Conservation (phyloP, 1,284 basidiomycete genomes). For the Phaffia rhodozyma region DNA sequence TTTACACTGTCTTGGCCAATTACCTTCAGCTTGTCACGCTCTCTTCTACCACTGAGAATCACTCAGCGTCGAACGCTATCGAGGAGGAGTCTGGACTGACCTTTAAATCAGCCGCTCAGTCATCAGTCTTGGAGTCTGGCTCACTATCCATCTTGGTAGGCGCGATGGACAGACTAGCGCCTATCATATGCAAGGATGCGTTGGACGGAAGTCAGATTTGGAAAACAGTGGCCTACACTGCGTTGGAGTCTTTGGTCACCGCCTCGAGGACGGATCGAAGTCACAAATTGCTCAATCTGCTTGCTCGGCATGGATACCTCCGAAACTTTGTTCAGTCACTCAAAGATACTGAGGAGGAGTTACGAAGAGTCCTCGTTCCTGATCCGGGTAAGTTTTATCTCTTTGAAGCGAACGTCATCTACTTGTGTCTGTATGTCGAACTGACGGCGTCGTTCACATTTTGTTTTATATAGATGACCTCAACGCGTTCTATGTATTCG, state of each 20-base stretch:
- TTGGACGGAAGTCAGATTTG: constrained; percentile 91
- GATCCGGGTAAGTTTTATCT: constrained; percentile 57
- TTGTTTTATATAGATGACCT: constrained; percentile 52
- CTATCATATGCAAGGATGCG: constrained; percentile 74
- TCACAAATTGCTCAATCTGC: constrained; percentile 45
- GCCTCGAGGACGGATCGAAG: constrained; percentile 54
- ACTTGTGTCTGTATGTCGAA: background rate
- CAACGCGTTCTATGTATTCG: constrained; percentile 87
- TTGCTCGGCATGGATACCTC: constrained; percentile 67
- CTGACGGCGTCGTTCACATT: background rate
- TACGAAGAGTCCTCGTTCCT: constrained; percentile 70
- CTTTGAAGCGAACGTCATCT: background rate
- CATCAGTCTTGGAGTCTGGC: constrained; percentile 46
- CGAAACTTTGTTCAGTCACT: constrained; percentile 69
- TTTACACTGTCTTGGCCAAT: constrained; percentile 85
- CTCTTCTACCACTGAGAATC: background rate
- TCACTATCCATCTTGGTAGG: constrained; percentile 48
- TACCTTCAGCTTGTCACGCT: constrained; percentile 56
- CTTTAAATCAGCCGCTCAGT: constrained; percentile 1
- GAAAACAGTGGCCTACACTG: constrained; percentile 85
- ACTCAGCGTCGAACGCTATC: no score
- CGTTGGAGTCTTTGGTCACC: constrained; percentile 59
- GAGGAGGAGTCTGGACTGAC: background rate
- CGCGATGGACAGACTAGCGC: constrained; percentile 55
- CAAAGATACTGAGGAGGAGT: constrained; percentile 66